Percentiles rank a stretch among this genome's conserved stretches.
These are phyloP conservation scores for Trichosporon ovoides DNA, from an alignment of 1,284 basidiomycete genomes.

Conservation along the genomic window DNA sequence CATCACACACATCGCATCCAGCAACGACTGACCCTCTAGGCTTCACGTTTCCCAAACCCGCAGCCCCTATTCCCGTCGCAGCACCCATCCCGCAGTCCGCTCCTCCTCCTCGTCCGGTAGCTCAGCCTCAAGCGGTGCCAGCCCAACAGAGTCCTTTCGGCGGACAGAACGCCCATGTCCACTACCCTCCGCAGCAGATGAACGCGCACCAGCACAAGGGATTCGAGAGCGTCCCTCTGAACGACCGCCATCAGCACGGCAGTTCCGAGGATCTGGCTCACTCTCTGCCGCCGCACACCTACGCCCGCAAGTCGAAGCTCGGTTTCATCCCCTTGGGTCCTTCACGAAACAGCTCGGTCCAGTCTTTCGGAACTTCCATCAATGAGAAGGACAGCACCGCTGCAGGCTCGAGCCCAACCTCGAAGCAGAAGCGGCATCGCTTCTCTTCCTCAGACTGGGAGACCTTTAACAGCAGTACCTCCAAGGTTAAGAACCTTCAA, in stretches of 20 bases:
- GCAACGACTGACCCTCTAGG: background rate
- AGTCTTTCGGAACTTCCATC: background rate
- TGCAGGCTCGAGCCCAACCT: background rate
- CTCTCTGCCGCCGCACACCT: slow-evolving; percentile 1
- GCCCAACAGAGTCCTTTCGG: background rate
- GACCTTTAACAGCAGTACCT: slow-evolving; percentile 44
- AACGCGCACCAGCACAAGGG: background rate
- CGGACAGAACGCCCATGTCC: slow-evolving; percentile 19
- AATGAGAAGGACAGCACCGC: slow-evolving; percentile 8
- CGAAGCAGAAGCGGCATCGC: slow-evolving; percentile 18
- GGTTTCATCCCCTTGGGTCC: slow-evolving; percentile 14
- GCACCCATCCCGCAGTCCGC: background rate
- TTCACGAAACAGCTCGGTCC: background rate
- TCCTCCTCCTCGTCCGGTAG: background rate
- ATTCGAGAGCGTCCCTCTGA: slow-evolving; percentile 37
- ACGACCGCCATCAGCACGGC: slow-evolving; percentile 19
- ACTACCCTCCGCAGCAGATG: slow-evolving; percentile 37
- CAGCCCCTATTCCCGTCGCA: background rate
- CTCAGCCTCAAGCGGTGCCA: background rate
- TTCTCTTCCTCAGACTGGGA: slow-evolving; percentile 38
- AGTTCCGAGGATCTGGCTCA: background rate
- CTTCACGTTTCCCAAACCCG: background rate
- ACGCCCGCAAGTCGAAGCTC: slow-evolving; percentile 3
- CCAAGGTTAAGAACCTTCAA: slow-evolving; percentile 41
- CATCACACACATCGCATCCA: background rate